A percentile compares a stretch with the other conserved stretches of the same genome.
Evolutionary conservation across 2,329 filamentous ascomycete genomes (phyloP).

Genomic region (Talaromyces piceae): DNA sequence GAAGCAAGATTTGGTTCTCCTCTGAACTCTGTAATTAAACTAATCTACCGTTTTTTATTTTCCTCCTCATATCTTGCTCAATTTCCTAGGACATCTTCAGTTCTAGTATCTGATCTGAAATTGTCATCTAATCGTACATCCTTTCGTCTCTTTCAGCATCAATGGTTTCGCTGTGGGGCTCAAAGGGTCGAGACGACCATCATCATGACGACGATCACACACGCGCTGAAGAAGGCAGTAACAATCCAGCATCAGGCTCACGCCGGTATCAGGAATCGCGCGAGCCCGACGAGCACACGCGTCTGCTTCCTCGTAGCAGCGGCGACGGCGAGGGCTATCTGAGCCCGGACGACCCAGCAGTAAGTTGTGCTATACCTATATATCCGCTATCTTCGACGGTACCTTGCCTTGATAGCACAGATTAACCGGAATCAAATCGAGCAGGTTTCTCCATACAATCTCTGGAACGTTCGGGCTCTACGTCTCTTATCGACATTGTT

Average conservation of each 20-base stretch:
- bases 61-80: too few species aligned
- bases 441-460: constrained; percentile 78
- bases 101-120: too few species aligned
- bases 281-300: constrained; percentile 54
- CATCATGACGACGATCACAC: constrained; percentile 4
- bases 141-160: too few species aligned
- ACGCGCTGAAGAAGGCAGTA: constrained; percentile 1
- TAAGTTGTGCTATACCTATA: constrained; percentile 30
- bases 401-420: too few species aligned
- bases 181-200: constrained; percentile 9
- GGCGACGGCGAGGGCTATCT: constrained; percentile 56
- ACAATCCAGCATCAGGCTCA: background rate
- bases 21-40: too few species aligned
- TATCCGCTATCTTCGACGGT: background rate
- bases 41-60: too few species aligned
- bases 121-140: too few species aligned
- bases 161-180: constrained; percentile 22
- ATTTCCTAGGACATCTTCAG: too few species aligned
- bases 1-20: too few species aligned
- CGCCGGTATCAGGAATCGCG: background rate
- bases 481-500: constrained; percentile 73
- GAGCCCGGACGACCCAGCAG: constrained; percentile 72
- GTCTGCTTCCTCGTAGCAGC: constrained; percentile 60
- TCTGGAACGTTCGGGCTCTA: constrained; percentile 79
- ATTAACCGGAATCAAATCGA: background rate